Conservation (phyloP, 148 eudicot genomes). For the Rhododendron ferrugineum region DNA sequence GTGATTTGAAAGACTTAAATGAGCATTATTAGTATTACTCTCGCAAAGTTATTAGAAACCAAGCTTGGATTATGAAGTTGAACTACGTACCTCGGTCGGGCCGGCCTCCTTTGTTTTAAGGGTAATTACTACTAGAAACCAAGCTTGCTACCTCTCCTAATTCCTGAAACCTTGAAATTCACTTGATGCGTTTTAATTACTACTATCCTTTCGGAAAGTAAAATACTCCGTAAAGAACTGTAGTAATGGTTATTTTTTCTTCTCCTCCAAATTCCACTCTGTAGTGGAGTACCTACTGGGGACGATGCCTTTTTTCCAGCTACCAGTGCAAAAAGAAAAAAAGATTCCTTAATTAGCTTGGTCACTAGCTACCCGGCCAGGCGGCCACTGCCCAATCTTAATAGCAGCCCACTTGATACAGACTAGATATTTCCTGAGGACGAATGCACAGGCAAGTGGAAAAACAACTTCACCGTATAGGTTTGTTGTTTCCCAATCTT, state of each 20-base stretch:
- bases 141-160: not conserved
- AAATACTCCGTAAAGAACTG: no score
- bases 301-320: not conserved
- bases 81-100: not conserved
- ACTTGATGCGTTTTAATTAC: no score
- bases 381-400: not conserved
- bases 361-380: not conserved
- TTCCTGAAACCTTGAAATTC: not conserved
- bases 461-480: not conserved
- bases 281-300: not conserved
- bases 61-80: not conserved
- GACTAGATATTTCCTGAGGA: not conserved
- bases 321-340: not conserved
- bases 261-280: not conserved
- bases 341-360: not conserved
- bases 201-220: not conserved
- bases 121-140: no score
- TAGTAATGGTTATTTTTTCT: no score
- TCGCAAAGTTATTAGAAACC: not conserved
- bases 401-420: not conserved
- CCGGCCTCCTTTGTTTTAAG: no score
- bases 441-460: not conserved
- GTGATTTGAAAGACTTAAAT: not conserved
- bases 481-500: no score
- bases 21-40: no score